Percentiles rank a stretch among this genome's conserved stretches.
Evolutionary conservation across 2,329 filamentous ascomycete species (phyloP).

Genomic region (Hymenoscyphus fraxineus): DNA sequence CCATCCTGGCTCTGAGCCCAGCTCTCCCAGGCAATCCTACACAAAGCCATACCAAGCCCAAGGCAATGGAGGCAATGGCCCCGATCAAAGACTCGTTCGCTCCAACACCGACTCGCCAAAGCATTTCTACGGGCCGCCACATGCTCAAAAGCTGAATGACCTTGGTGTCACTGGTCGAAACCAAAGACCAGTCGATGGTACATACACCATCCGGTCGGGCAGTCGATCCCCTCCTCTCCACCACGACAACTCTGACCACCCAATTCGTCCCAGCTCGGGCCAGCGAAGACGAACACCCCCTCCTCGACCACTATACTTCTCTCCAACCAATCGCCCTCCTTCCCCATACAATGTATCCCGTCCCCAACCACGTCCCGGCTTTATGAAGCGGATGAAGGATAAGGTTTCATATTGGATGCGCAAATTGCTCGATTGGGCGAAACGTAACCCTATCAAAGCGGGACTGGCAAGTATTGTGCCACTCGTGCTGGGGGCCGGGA

Average conservation of each 20-base stretch:
- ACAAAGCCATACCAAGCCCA: not conserved
- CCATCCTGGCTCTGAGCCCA: slow-evolving; percentile 6
- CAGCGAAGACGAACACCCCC: slow-evolving; percentile 11
- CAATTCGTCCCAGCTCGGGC: not conserved
- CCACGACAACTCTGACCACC: not conserved
- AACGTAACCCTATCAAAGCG: slow-evolving; percentile 26
- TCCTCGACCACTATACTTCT: slow-evolving; percentile 21
- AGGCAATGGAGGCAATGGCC: slow-evolving; percentile 1
- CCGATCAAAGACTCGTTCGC: not conserved
- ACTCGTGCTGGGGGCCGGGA: slow-evolving; percentile 20
- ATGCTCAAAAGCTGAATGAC: not conserved
- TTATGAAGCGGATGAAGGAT: slow-evolving; percentile 21
- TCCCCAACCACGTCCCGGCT: slow-evolving; percentile 26
- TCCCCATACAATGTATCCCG: slow-evolving; percentile 28
- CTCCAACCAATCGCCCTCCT: slow-evolving; percentile 23
- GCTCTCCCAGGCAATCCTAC: slow-evolving; percentile 6
- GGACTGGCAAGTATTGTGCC: slow-evolving; percentile 27
- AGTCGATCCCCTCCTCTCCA: not conserved
- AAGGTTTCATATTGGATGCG: slow-evolving; percentile 23
- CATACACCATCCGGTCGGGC: not conserved
- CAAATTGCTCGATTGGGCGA: slow-evolving; percentile 21
- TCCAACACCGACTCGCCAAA: slow-evolving; percentile 8
- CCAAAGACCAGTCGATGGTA: not conserved
- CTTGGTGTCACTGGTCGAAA: not conserved
- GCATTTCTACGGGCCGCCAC: slow-evolving; percentile 8